Conservation (phyloP, 2,329 filamentous ascomycete genomes). For the Cytospora leucostoma region DNA sequence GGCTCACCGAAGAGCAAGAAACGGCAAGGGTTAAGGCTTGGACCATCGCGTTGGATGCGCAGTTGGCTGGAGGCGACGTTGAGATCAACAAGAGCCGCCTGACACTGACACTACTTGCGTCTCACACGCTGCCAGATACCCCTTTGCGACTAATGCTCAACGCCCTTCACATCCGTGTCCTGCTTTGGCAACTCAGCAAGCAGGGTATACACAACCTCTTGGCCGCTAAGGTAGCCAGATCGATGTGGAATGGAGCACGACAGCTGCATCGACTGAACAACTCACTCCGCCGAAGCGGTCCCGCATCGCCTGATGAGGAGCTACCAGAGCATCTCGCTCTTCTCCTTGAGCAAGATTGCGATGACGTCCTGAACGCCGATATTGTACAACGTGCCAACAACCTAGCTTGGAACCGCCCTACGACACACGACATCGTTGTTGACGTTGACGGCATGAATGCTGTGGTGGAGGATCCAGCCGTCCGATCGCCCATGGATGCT, state of each 20-base stretch:
- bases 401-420: conserved; percentile 82
- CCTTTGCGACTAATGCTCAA: conserved; percentile 87
- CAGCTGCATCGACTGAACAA: conserved; percentile 56
- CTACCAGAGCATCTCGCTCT: conserved; percentile 76
- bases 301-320: conserved; percentile 55
- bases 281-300: conserved; percentile 47
- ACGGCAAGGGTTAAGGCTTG: conserved; percentile 85
- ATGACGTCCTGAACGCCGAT: conserved; percentile 74
- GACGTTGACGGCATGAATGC: conserved; percentile 74
- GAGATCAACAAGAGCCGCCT: conserved; percentile 88
- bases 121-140: conserved; percentile 81
- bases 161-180: conserved; percentile 84
- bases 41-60: conserved; percentile 90
- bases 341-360: conserved; percentile 77
- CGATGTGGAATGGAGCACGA: conserved; percentile 80
- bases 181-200: conserved; percentile 77
- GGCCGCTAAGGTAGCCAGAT: conserved; percentile 71
- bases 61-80: conserved; percentile 85
- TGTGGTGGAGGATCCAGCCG: conserved; percentile 81
- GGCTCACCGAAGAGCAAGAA: conserved; percentile 82
- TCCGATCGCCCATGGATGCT: conserved; percentile 84
- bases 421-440: conserved; percentile 63
- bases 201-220: conserved; percentile 67
- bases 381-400: conserved; percentile 87
- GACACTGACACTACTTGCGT: conserved; percentile 82